phyloP scores from a whole-genome alignment of 805 yeast genomes.

The Peterozyma toletana region DNA sequence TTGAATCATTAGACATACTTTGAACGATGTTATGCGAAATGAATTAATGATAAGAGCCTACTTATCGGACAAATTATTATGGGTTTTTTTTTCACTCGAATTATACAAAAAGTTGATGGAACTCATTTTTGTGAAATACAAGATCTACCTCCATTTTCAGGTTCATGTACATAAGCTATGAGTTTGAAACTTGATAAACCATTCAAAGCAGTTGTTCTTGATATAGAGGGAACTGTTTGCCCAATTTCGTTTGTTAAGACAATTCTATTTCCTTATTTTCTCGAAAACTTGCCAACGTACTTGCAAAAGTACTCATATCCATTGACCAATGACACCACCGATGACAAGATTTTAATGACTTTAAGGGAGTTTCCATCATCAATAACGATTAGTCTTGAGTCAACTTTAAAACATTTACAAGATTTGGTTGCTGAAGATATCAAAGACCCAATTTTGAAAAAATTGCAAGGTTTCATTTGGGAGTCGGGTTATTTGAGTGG shows the following conservation, averaged over 20 bases:
- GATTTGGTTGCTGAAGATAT: constrained; percentile 57
- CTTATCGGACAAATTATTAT: no score
- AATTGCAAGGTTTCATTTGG: constrained; percentile 84
- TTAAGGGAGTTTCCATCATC: constrained; percentile 40
- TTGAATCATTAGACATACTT: not conserved
- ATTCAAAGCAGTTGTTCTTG: constrained; percentile 39
- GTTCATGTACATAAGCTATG: no score
- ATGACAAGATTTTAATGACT: constrained; percentile 21
- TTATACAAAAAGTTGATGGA: no score
- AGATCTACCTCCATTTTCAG: no score
- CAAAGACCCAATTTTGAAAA: constrained; percentile 71
- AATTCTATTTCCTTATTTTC: constrained; percentile 68
- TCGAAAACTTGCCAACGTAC: constrained; percentile 36
- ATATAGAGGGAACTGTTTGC: constrained; percentile 91
- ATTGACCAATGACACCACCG: constrained; percentile 12
- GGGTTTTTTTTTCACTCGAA: no score
- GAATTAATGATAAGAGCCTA: no score
- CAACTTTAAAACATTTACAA: constrained; percentile 40
- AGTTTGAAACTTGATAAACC: not conserved
- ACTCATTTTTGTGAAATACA: no score
- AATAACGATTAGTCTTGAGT: constrained; percentile 16
- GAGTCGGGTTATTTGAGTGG: constrained; percentile 72
- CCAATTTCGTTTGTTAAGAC: constrained; percentile 87
- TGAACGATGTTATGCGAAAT: no score
- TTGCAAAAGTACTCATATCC: constrained; percentile 27